Percentiles rank a stretch among this genome's conserved stretches.
These are phyloP conservation scores for Petunia secreta DNA, from an alignment of 257 asterid genomes.

Conservation along the genomic window DNA sequence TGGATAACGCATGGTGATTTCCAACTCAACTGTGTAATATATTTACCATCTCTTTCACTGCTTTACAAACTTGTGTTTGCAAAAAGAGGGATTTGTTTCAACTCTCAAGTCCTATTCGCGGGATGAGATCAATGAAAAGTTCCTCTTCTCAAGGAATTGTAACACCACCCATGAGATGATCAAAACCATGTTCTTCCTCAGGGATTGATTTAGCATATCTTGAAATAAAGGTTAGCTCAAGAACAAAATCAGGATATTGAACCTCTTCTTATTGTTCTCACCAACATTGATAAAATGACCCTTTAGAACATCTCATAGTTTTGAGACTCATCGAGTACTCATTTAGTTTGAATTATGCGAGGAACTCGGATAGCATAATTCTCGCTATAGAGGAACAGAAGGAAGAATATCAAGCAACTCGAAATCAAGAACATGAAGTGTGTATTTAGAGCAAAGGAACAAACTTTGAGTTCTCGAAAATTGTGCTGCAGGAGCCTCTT, in stretches of 20 bases:
- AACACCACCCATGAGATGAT: neutral
- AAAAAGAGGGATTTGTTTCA: neutral
- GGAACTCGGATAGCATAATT: neutral
- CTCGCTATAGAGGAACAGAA: neutral
- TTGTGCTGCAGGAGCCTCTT: too few species aligned
- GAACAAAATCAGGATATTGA: neutral
- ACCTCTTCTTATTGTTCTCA: neutral
- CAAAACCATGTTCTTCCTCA: neutral
- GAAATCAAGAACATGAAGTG: too few species aligned
- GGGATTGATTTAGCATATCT: neutral
- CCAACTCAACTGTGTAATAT: neutral
- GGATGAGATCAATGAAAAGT: neutral
- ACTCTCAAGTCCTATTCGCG: neutral
- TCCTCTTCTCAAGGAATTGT: neutral
- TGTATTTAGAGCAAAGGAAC: too few species aligned
- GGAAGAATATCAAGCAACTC: neutral
- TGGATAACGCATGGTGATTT: neutral
- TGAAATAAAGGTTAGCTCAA: neutral
- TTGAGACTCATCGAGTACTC: neutral
- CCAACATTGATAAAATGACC: neutral
- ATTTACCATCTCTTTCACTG: neutral
- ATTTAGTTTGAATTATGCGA: neutral
- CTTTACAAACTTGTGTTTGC: neutral
- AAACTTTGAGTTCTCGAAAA: too few species aligned
- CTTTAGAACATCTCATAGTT: neutral